These are phyloP conservation scores for Pseudocercospora eumusae DNA, from an alignment of 2,329 filamentous ascomycete genomes.

Conservation along the genomic window DNA sequence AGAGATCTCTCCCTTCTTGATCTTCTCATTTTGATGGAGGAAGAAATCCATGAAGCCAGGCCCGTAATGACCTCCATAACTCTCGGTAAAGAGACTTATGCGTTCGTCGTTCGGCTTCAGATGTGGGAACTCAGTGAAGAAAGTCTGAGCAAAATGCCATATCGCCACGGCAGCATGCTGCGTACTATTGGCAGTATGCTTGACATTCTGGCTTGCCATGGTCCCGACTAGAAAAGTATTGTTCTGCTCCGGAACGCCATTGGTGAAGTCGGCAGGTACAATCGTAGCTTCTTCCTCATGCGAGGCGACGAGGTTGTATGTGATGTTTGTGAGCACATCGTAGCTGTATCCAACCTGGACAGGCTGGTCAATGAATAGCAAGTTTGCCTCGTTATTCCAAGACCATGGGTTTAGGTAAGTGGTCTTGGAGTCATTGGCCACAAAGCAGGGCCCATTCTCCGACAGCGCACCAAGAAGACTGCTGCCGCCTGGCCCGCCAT, in stretches of 20 bases:
- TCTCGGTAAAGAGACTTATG: slow-evolving; percentile 68
- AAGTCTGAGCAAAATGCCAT: slow-evolving; percentile 64
- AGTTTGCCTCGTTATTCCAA: slow-evolving; percentile 61
- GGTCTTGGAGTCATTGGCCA: slow-evolving; percentile 35
- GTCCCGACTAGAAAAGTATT: slow-evolving; percentile 53
- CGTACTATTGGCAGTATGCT: slow-evolving; percentile 36
- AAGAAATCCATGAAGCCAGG: slow-evolving; percentile 59
- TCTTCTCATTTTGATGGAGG: slow-evolving; percentile 58
- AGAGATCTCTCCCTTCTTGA: slow-evolving; percentile 50
- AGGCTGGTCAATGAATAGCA: slow-evolving; percentile 52
- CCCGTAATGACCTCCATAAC: slow-evolving; percentile 63
- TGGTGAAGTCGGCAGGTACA: slow-evolving; percentile 34
- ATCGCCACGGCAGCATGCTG: slow-evolving; percentile 47
- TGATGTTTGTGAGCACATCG: slow-evolving; percentile 40
- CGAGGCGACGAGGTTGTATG: slow-evolving; percentile 24
- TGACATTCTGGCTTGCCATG: slow-evolving; percentile 56
- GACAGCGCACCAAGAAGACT: slow-evolving; percentile 52
- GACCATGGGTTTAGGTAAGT: slow-evolving; percentile 56
- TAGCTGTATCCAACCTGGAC: slow-evolving; percentile 39
- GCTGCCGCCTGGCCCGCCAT: slow-evolving; percentile 59
- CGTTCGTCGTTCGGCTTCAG: slow-evolving; percentile 49
- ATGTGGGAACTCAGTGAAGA: slow-evolving; percentile 44
- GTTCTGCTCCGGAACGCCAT: slow-evolving; percentile 42
- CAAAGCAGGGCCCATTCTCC: slow-evolving; percentile 47
- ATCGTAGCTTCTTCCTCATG: slow-evolving; percentile 15